Percentiles rank a stretch among this genome's conserved stretches.
Conservation (phyloP, 495 filamentous ascomycete species). For the Sabuloglossum arenarium region DNA sequence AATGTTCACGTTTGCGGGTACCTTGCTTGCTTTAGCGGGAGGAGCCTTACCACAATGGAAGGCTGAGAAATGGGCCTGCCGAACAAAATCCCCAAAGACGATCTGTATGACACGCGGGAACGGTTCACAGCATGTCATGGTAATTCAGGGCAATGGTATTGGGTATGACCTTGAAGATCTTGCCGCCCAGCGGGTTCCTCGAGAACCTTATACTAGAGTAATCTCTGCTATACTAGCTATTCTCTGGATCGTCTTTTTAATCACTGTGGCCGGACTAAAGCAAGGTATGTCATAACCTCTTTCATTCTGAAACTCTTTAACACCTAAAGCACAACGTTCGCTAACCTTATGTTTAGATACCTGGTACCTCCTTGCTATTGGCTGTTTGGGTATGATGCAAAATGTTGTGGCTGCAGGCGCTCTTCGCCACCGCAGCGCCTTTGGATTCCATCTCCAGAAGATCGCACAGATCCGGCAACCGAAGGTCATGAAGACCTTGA, state of each 20-base stretch:
- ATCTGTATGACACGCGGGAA: neutral
- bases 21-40: neutral
- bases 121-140: neutral
- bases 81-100: neutral
- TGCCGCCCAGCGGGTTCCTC: neutral
- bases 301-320: too few relatives aligned
- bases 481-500: neutral
- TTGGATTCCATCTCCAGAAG: neutral
- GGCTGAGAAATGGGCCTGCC: neutral
- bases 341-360: too few relatives aligned
- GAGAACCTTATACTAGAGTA: neutral
- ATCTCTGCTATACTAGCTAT: neutral
- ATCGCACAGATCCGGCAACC: neutral
- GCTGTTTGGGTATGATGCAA: neutral
- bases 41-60: slow-evolving; percentile 1
- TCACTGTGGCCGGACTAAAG: neutral
- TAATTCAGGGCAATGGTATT: neutral
- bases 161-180: neutral
- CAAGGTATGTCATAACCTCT: too few relatives aligned
- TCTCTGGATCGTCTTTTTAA: neutral
- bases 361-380: neutral
- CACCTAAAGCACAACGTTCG: too few relatives aligned
- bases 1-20: neutral
- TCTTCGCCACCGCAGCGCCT: neutral
- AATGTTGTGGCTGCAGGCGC: neutral